Conservation (phyloP, 257 asterid genomes). For the Avicennia marina region DNA sequence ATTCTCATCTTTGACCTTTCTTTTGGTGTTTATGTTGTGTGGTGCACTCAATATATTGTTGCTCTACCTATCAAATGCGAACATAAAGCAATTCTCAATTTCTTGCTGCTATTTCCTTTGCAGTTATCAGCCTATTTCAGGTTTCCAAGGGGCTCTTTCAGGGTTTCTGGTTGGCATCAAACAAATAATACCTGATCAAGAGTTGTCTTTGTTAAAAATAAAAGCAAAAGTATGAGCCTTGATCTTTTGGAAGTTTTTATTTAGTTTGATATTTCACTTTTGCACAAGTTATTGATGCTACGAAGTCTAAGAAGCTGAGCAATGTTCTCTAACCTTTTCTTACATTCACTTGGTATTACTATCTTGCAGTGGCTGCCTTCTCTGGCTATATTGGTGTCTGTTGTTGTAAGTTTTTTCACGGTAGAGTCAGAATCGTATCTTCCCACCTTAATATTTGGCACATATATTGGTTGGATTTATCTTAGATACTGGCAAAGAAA, state of each 20-base stretch:
- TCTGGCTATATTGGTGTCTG: slow-evolving; percentile 47
- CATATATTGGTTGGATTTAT: slow-evolving; percentile 89
- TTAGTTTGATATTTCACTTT: background rate
- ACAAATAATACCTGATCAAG: slow-evolving; percentile 88
- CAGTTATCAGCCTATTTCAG: slow-evolving; percentile 86
- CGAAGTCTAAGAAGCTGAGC: background rate
- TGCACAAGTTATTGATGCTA: background rate
- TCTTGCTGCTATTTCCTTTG: slow-evolving; percentile 16
- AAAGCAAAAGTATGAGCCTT: slow-evolving; percentile 67
- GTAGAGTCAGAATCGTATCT: slow-evolving; percentile 57
- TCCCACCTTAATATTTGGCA: slow-evolving; percentile 74
- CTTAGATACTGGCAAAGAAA: slow-evolving; percentile 89
- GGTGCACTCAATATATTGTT: background rate
- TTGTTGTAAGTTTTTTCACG: slow-evolving; percentile 52
- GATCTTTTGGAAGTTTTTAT: slow-evolving; percentile 9
- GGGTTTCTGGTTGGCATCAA: slow-evolving; percentile 91
- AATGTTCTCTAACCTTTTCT: slow-evolving; percentile 9
- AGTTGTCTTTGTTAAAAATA: slow-evolving; percentile 55
- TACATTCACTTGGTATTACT: slow-evolving; percentile 11
- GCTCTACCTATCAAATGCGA: background rate
- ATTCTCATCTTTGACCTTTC: background rate
- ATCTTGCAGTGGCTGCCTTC: slow-evolving; percentile 96
- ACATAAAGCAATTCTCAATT: slow-evolving; percentile 11
- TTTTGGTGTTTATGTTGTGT: too few relatives aligned
- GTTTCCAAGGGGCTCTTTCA: slow-evolving; percentile 86